Evolutionary conservation across 176 grass and related monocot species (phyloP).

Genomic region (Puccinellia tenuiflora): DNA sequence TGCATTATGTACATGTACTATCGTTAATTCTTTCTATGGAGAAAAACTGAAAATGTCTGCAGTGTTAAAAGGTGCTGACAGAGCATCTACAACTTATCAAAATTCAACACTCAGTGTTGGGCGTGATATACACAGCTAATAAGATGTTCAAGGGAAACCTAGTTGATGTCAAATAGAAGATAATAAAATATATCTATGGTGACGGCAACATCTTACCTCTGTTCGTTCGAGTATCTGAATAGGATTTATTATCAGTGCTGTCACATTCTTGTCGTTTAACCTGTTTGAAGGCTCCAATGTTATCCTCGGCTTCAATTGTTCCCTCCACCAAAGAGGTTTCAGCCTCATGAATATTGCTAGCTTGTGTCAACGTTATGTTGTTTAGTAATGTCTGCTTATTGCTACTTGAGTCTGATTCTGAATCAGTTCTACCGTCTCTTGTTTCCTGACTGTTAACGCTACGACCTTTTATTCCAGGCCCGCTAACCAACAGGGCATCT

Average conservation of each 20-base stretch:
- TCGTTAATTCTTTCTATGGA: background rate
- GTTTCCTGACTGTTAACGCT: conserved; percentile 24
- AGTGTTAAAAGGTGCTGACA: conserved; percentile 17
- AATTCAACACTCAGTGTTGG: background rate
- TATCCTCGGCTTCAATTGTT: conserved; percentile 31
- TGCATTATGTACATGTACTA: background rate
- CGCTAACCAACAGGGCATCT: conserved; percentile 23
- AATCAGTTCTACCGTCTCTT: conserved; percentile 20
- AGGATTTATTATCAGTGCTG: conserved; percentile 49
- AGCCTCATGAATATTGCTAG: conserved; percentile 28
- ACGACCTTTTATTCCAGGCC: conserved; percentile 20
- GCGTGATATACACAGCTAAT: background rate
- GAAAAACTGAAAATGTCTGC: background rate
- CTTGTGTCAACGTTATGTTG: conserved; percentile 1
- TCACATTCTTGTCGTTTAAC: conserved; percentile 42
- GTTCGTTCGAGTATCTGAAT: conserved; percentile 35
- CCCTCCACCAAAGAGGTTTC: conserved; percentile 19
- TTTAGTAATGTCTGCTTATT: conserved; percentile 26
- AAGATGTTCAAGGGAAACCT: conserved; percentile 9
- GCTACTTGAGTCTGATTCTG: conserved; percentile 21
- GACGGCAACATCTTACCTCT: conserved; percentile 49
- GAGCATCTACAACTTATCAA: conserved; percentile 19
- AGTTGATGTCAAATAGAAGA: conserved; percentile 4
- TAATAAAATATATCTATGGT: background rate
- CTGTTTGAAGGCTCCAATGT: conserved; percentile 31